Conservation (phyloP, 1,284 basidiomycete genomes). For the Irpex sp. region DNA sequence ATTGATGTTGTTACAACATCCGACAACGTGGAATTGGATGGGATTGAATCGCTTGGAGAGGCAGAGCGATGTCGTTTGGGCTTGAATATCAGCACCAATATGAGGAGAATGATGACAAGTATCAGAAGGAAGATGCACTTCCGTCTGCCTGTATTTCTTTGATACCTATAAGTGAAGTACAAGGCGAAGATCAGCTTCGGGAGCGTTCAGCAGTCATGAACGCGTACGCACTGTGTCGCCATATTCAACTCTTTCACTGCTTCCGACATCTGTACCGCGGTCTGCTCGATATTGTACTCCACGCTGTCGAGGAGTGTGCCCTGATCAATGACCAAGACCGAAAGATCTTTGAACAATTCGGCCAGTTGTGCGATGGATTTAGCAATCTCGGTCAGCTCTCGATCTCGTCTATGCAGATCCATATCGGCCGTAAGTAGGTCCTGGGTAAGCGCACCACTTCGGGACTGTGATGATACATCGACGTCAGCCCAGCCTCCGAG, state of each 20-base stretch:
- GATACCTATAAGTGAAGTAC: slow-evolving; percentile 59
- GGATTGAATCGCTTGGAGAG: slow-evolving; percentile 6
- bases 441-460: slow-evolving; percentile 33
- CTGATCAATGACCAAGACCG: slow-evolving; percentile 93
- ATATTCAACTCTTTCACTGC: slow-evolving; percentile 83
- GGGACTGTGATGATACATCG: slow-evolving; percentile 25
- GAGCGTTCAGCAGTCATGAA: slow-evolving; percentile 5
- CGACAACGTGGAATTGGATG: not conserved
- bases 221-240: slow-evolving; percentile 66
- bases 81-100: slow-evolving; percentile 81
- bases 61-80: slow-evolving; percentile 45
- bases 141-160: slow-evolving; percentile 88
- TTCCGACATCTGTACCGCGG: slow-evolving; percentile 76
- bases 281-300: slow-evolving; percentile 97
- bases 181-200: not conserved
- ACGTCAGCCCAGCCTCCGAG: slow-evolving; percentile 18
- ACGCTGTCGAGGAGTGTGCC: slow-evolving; percentile 95
- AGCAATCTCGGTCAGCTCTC: slow-evolving; percentile 89
- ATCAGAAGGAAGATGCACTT: slow-evolving; percentile 91
- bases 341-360: slow-evolving; percentile 95
- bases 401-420: slow-evolving; percentile 64
- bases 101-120: slow-evolving; percentile 84
- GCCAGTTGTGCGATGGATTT: slow-evolving; percentile 89
- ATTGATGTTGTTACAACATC: not conserved
- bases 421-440: slow-evolving; percentile 38